These are phyloP conservation scores for Achaetomiella virescens DNA, from an alignment of 495 filamentous ascomycete species.

Conservation along the genomic window DNA sequence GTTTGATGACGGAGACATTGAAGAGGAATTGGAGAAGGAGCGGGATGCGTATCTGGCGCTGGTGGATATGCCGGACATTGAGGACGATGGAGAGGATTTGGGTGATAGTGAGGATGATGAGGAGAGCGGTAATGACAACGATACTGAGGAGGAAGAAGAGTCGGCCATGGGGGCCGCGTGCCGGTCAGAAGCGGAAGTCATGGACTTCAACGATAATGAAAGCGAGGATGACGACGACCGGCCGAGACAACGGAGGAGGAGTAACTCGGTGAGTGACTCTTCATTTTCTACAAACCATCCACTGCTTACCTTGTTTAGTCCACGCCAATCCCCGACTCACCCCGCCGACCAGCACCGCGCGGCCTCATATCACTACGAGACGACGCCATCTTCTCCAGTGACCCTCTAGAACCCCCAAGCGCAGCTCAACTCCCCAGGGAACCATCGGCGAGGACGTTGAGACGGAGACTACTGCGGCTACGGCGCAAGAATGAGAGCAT, in stretches of 20 bases:
- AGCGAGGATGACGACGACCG: conserved; percentile 65
- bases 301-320: conserved; percentile 49
- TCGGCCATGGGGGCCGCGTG: conserved; percentile 13
- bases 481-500: conserved; percentile 68
- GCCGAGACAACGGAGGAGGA: conserved; percentile 71
- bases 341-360: conserved; percentile 43
- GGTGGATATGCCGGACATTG: conserved; percentile 82
- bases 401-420: conserved; percentile 43
- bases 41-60: conserved; percentile 75
- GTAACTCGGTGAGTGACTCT: conserved; percentile 65
- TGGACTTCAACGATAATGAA: conserved; percentile 65
- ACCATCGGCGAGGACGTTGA: conserved; percentile 62
- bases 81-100: conserved; percentile 58
- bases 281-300: rapidly evolving
- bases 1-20: conserved; percentile 94
- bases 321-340: conserved; percentile 45
- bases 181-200: conserved; percentile 72
- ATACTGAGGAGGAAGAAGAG: conserved; percentile 11
- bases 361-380: conserved; percentile 45
- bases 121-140: conserved; percentile 34
- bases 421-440: conserved; percentile 53
- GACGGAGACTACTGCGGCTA: conserved; percentile 63
- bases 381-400: conserved; percentile 35
- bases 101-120: conserved; percentile 41
- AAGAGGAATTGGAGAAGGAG: conserved; percentile 72